These are phyloP conservation scores for Phlyctochytrium arcticum DNA, from an alignment of 192 early-diverging fungal genomes.

Conservation along the genomic window DNA sequence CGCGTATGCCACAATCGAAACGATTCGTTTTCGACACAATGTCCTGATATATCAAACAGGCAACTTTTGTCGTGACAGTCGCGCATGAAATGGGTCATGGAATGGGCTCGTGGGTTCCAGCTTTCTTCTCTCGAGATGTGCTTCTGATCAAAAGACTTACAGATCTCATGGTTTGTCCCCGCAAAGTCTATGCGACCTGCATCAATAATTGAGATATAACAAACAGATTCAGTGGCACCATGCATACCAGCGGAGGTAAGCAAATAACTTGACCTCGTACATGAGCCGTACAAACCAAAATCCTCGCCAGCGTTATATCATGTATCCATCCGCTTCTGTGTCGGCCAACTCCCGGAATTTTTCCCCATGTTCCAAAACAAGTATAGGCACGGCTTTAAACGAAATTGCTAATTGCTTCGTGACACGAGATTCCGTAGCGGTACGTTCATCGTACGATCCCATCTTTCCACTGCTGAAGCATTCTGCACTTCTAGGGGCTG, in stretches of 20 bases:
- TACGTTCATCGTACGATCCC: not conserved
- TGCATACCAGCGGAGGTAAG: constrained; percentile 11
- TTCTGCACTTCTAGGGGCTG: not conserved
- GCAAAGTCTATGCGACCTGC: not conserved
- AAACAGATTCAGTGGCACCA: not conserved
- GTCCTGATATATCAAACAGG: too few relatives aligned
- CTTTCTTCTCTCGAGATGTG: not conserved
- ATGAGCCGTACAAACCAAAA: not conserved
- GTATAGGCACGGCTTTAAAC: constrained; percentile 2
- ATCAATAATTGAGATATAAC: constrained; percentile 15
- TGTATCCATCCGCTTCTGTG: constrained; percentile 77
- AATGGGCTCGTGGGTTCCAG: constrained; percentile 24
- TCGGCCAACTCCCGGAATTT: constrained; percentile 60
- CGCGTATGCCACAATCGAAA: too few relatives aligned
- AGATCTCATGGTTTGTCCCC: too few relatives aligned
- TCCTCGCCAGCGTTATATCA: constrained; percentile 32
- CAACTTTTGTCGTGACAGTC: constrained; percentile 20
- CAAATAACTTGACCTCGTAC: not conserved
- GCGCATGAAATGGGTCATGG: constrained; percentile 28
- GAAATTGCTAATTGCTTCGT: constrained; percentile 12
- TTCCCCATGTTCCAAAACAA: constrained; percentile 14
- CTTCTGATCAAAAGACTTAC: too few relatives aligned
- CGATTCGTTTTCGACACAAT: too few relatives aligned
- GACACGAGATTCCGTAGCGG: constrained; percentile 4
- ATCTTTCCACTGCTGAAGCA: not conserved